Base-by-base conservation (phyloP, 495 filamentous ascomycete genomes). In the Annulohypoxylon moriforme region DNA sequence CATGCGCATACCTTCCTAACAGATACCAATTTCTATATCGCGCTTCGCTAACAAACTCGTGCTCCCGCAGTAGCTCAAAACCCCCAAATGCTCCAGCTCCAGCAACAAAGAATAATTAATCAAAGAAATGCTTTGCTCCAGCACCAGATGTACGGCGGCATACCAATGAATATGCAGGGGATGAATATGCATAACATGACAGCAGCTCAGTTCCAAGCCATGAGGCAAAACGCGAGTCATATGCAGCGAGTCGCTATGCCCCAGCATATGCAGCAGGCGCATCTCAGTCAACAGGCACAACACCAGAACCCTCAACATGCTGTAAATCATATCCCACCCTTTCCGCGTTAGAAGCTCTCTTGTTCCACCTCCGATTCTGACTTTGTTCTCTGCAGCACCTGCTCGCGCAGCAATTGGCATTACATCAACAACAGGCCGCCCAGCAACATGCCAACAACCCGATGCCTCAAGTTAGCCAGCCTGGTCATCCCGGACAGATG, bases 151-250 rank as follows among this genome's bases (percentile, higher is more conserved):
- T 78, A 82, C 69, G 9, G 64, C n/a, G 83, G 81, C 29, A 79
- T 90, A 71, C 87, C 86, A 20, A 89, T 91, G 75, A 88, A 86
- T 14, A 86, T 89, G 25, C 65, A 69, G 56, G 55, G 61, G 22
- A 65, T 73, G 36, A 68, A 50, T 13, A 68, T 73, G 53, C 14
- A 16, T 46, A 88, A 86, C 25, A 79, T 91, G 59, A 89, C 71
- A 64, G 79, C 83, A 25, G 84, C 84, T 27, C 88, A 90, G 62
- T 81, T 87, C 68, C 81, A 83, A 47, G 85, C 87, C 24, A 87
- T 91, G 82, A 83, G 86, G 22, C 75, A 77, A 53, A 76, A 71
- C 56, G 71, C 60, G 18, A 76, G n/a, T n/a, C n/a, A 72, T 50
- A 82, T 82, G 72, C 79, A 60, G 59, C 68, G 75, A 66, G 74